Percentiles rank a stretch among this genome's conserved stretches.
These are phyloP conservation scores for Stagonosporopsis rhizophila DNA, from an alignment of 2,329 filamentous ascomycete species.

Conservation along the genomic window DNA sequence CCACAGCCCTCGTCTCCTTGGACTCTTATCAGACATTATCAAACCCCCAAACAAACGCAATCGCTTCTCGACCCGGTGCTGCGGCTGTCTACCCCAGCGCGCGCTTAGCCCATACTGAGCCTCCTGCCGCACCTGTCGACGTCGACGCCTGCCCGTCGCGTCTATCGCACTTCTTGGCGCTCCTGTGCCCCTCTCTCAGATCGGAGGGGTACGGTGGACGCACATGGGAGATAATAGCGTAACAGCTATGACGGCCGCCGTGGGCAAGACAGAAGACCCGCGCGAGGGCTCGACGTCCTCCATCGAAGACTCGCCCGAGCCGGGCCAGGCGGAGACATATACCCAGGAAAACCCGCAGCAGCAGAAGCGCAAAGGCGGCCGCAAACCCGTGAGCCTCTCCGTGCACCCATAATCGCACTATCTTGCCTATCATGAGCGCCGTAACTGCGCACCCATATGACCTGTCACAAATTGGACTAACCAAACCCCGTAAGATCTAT, in stretches of 20 bases:
- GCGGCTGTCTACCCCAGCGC: constrained; percentile 42
- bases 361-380: constrained; percentile 95
- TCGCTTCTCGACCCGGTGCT: constrained; percentile 43
- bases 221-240: constrained; percentile 59
- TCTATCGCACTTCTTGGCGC: constrained; percentile 46
- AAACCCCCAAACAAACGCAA: constrained; percentile 48
- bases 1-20: constrained; percentile 36
- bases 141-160: constrained; percentile 36
- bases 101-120: constrained; percentile 48
- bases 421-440: constrained; percentile 34
- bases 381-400: constrained; percentile 81
- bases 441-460: constrained; percentile 30
- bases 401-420: constrained; percentile 20
- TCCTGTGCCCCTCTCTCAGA: constrained; percentile 46
- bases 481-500: constrained; percentile 76
- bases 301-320: constrained; percentile 58
- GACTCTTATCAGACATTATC: constrained; percentile 55
- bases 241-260: constrained; percentile 54
- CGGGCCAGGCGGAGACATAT: constrained; percentile 51
- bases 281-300: constrained; percentile 57
- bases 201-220: constrained; percentile 54
- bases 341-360: constrained; percentile 55
- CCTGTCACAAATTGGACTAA: constrained; percentile 50
- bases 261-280: constrained; percentile 55
- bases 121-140: constrained; percentile 29